Conservation (phyloP, 371 early-diverging fungal species). For the Conidiobolus incongruus region DNA sequence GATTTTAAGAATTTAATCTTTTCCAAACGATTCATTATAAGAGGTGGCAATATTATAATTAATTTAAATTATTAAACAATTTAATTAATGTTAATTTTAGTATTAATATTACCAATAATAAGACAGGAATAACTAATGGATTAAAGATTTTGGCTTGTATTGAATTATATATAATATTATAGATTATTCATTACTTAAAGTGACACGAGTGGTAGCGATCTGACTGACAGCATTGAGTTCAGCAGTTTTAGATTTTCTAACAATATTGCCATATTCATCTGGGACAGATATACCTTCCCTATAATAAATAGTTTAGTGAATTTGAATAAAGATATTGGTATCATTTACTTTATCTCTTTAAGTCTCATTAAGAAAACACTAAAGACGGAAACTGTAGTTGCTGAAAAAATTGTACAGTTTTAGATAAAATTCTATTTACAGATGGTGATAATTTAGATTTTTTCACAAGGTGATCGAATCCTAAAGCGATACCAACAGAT, state of each 20-base stretch:
- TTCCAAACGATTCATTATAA: not conserved
- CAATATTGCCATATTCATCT: conserved; percentile 25
- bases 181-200: no score
- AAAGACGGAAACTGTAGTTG: conserved; percentile 56
- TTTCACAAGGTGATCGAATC: conserved; percentile 44
- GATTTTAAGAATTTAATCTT: not conserved
- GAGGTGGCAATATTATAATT: not conserved
- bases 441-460: conserved; percentile 44
- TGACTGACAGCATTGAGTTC: conserved; percentile 41
- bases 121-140: not conserved
- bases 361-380: conserved; percentile 72
- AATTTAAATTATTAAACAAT: not conserved
- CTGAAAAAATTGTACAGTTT: conserved; percentile 51
- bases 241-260: conserved; percentile 45
- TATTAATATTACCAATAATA: not conserved
- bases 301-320: no score
- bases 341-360: conserved; percentile 34
- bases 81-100: not conserved
- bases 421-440: conserved; percentile 25
- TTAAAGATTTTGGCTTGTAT: no score
- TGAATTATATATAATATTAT: no score
- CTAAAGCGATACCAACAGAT: conserved; percentile 53
- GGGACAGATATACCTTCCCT: conserved; percentile 50
- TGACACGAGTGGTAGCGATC: no score
- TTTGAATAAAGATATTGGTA: not conserved